Conservation (phyloP, 2,329 filamentous ascomycete species). For the Diaporthe sp. region DNA sequence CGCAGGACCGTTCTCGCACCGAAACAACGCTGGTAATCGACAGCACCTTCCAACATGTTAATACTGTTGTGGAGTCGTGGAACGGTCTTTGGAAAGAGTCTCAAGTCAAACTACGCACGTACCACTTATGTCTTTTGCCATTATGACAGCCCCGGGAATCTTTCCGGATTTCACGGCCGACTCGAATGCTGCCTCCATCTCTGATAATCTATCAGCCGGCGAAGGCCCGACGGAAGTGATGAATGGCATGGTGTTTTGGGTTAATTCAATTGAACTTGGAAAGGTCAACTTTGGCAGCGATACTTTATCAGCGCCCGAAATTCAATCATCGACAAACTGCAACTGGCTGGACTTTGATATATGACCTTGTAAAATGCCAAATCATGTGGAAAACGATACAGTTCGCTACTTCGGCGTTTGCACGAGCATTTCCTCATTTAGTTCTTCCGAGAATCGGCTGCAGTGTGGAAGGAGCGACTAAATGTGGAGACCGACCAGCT, state of each 20-base stretch:
- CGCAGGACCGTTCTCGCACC: not conserved
- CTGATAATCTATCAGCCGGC: not conserved
- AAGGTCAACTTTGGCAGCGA: not conserved
- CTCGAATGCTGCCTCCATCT: constrained; percentile 1
- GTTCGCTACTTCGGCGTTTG: not conserved
- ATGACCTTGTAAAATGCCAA: not conserved
- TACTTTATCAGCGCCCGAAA: not conserved
- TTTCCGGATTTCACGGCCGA: not conserved
- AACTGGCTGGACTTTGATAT: not conserved
- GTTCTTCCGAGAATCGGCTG: not conserved
- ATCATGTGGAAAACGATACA: not conserved
- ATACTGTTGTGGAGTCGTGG: not conserved
- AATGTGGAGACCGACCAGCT: not conserved
- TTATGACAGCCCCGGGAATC: constrained; percentile 1
- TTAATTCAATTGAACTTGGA: not conserved
- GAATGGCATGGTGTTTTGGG: not conserved
- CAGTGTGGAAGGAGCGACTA: not conserved
- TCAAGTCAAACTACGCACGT: not conserved
- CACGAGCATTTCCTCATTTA: not conserved
- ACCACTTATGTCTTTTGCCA: not conserved
- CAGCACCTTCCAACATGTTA: not conserved
- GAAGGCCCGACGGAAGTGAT: not conserved
- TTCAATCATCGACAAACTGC: not conserved
- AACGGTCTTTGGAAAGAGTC: not conserved
- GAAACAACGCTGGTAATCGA: not conserved